Conservation (phyloP, 2,329 filamentous ascomycete genomes). For the Taxawa tesnikishii region DNA sequence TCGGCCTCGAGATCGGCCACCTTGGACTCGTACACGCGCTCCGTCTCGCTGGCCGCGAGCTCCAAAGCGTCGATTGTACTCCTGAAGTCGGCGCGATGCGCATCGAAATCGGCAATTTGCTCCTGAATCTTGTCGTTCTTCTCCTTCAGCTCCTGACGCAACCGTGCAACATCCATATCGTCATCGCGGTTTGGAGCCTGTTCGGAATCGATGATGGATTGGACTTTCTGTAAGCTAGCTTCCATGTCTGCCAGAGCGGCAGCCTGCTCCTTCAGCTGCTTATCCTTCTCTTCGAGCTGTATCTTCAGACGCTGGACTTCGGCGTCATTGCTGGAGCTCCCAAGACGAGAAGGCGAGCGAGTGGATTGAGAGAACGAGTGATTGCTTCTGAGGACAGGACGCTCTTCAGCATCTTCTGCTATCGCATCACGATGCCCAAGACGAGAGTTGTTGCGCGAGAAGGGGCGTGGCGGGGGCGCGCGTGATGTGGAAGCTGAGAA, state of each 20-base stretch:
- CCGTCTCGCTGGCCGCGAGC: conserved; percentile 87
- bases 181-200: conserved; percentile 7
- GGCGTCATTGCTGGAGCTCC: conserved; percentile 37
- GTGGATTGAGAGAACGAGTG: conserved; percentile 19
- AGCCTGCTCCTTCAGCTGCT: conserved; percentile 79
- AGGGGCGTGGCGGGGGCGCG: conserved; percentile 27
- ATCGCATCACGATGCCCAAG: conserved; percentile 29
- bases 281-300: conserved; percentile 73
- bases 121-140: conserved; percentile 95
- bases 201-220: conserved; percentile 50
- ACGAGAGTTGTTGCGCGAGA: conserved; percentile 35
- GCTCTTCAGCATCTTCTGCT: too few species aligned
- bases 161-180: conserved; percentile 61
- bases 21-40: conserved; percentile 88
- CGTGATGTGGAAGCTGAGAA: conserved; percentile 43
- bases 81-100: conserved; percentile 86
- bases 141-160: conserved; percentile 74
- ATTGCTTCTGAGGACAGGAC: too few species aligned
- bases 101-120: conserved; percentile 88
- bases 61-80: conserved; percentile 96
- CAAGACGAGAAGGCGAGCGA: conserved; percentile 23
- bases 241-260: conserved; percentile 82
- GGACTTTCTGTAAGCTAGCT: conserved; percentile 68
- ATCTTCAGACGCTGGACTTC: conserved; percentile 61
- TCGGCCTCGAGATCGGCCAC: conserved; percentile 78